These are phyloP conservation scores for Cetraspora pellucida DNA, from an alignment of 192 early-diverging fungal species.

Conservation along the genomic window DNA sequence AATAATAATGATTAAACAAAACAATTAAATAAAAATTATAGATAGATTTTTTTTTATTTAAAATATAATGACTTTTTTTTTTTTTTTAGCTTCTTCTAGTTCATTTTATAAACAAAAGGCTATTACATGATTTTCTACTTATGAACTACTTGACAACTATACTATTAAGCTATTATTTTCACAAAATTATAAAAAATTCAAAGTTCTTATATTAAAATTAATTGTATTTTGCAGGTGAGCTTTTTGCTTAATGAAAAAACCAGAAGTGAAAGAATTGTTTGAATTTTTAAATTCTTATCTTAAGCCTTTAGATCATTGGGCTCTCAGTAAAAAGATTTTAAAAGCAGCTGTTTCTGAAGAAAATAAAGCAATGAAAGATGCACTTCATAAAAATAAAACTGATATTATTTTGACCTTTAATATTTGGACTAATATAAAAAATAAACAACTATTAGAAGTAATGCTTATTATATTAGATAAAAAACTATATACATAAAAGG, in stretches of 20 bases:
- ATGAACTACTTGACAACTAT: background rate
- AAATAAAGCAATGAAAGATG: background rate
- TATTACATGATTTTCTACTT: background rate
- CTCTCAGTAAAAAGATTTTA: background rate
- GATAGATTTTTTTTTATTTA: background rate
- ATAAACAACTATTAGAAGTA: background rate
- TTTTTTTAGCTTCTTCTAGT: background rate
- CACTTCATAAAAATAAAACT: background rate
- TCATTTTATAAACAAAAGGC: background rate
- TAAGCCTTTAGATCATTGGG: background rate
- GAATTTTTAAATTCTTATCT: conserved; percentile 6
- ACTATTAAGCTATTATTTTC: background rate
- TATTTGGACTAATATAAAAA: background rate
- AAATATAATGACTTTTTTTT: background rate
- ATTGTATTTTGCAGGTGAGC: background rate
- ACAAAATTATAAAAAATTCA: background rate
- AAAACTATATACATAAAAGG: background rate
- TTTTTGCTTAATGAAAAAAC: background rate
- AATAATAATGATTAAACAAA: background rate
- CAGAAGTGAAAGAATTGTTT: background rate
- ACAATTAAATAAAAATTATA: background rate
- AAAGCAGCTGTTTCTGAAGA: background rate
- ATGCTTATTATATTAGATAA: background rate
- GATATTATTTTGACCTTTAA: background rate
- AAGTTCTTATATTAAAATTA: background rate